Evolutionary conservation across 805 yeast species (phyloP).

Genomic region (Crinitomyces ghanaensis): DNA sequence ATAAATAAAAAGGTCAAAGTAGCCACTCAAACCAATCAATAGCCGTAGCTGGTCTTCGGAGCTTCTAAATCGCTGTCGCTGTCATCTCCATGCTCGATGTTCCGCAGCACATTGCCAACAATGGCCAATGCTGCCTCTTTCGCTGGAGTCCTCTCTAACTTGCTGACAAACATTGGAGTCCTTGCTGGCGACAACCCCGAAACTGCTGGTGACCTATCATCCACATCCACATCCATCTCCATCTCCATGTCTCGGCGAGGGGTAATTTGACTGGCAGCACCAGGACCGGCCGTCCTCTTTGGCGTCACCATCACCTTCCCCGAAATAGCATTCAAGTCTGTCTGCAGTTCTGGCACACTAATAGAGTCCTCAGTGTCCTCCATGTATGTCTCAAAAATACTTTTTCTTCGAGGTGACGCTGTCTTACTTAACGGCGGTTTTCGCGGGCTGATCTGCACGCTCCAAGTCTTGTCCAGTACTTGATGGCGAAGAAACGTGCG

Average conservation of each 20-base stretch:
- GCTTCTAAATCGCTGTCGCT: no score
- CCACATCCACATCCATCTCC: constrained; percentile 11
- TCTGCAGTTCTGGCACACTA: no score
- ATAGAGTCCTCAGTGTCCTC: no score
- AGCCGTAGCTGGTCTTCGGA: no score
- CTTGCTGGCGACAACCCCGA: no score
- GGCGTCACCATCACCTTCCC: no score
- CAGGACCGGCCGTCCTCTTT: not conserved
- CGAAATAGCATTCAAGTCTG: no score
- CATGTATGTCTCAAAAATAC: no score
- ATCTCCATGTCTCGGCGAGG: constrained; percentile 7
- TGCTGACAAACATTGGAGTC: no score
- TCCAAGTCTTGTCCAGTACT: constrained; percentile 26
- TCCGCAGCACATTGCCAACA: constrained; percentile 15
- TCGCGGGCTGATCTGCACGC: constrained; percentile 25
- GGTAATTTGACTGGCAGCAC: not conserved
- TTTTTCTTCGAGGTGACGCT: no score
- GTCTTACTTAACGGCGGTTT: no score
- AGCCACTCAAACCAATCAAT: no score
- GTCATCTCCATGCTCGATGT: constrained; percentile 15
- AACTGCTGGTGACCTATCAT: constrained; percentile 20
- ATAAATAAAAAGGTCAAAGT: not conserved
- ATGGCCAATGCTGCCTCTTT: constrained; percentile 14
- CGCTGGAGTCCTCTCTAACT: constrained; percentile 16
- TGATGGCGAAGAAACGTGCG: constrained; percentile 22